Percentiles rank a stretch among this genome's conserved stretches.
Conservation (phyloP, 2,329 filamentous ascomycete genomes). For the Neopestalotiopsis sp. region DNA sequence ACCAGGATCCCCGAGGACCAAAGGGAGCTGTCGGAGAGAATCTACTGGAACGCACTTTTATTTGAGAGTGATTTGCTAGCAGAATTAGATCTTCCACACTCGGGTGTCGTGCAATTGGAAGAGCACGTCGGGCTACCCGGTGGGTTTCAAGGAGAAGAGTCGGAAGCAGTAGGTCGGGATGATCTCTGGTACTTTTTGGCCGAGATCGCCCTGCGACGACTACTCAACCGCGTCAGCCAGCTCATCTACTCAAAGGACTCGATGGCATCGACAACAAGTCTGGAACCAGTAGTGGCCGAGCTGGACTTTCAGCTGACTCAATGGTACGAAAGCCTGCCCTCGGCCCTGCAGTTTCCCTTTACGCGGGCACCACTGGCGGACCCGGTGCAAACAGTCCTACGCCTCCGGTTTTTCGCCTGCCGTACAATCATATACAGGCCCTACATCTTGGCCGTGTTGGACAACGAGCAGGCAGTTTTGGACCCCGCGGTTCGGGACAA, state of each 20-base stretch:
- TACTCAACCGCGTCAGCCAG: slow-evolving; percentile 80
- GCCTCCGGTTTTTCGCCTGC: slow-evolving; percentile 83
- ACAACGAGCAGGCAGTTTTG: slow-evolving; percentile 75
- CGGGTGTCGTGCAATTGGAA: slow-evolving; percentile 82
- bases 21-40: slow-evolving; percentile 75
- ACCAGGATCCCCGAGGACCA: slow-evolving; percentile 73
- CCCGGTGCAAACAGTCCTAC: slow-evolving; percentile 79
- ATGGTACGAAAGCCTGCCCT: slow-evolving; percentile 82
- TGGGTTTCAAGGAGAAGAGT: slow-evolving; percentile 76
- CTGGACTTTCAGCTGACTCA: slow-evolving; percentile 83
- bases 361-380: slow-evolving; percentile 70
- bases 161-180: slow-evolving; percentile 70
- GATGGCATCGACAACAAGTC: slow-evolving; percentile 71
- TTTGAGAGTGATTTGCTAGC: slow-evolving; percentile 83
- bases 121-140: slow-evolving; percentile 80
- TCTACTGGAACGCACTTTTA: slow-evolving; percentile 84
- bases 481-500: slow-evolving; percentile 78
- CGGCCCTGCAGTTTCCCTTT: slow-evolving; percentile 79
- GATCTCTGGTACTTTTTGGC: slow-evolving; percentile 88
- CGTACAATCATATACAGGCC: slow-evolving; percentile 86
- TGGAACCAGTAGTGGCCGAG: slow-evolving; percentile 80
- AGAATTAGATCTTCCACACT: slow-evolving; percentile 82
- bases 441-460: slow-evolving; percentile 79
- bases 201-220: slow-evolving; percentile 78
- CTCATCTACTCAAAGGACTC: slow-evolving; percentile 80